Percentiles rank a stretch among this genome's conserved stretches.
Evolutionary conservation across 257 asterid species (phyloP).

Genomic region (Solanum verrucosum): DNA sequence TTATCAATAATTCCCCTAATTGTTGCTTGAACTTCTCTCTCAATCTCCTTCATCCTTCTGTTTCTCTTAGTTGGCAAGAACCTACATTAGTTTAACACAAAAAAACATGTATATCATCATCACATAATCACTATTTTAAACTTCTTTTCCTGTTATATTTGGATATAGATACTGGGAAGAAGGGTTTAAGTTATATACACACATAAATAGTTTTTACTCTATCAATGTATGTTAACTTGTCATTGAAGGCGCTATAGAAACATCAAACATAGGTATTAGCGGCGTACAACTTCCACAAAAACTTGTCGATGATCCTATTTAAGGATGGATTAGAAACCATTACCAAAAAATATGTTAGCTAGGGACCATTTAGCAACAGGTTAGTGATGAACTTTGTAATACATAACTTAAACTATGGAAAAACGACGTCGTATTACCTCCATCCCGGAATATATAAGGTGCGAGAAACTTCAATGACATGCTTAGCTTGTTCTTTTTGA

Average conservation of each 20-base stretch:
- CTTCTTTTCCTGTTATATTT: neutral
- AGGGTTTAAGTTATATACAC: neutral
- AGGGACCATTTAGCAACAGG: neutral
- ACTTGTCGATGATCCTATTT: neutral
- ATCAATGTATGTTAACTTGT: neutral
- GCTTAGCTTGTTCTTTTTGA: neutral
- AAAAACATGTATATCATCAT: neutral
- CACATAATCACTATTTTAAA: neutral
- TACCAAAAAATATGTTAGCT: neutral
- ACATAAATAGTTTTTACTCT: neutral
- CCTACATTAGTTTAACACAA: neutral
- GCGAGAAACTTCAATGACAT: neutral
- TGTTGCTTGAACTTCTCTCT: neutral
- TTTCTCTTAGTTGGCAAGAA: neutral
- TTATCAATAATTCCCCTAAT: neutral
- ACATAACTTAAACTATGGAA: neutral
- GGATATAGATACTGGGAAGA: neutral
- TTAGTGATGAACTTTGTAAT: neutral
- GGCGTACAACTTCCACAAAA: neutral
- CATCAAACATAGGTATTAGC: neutral
- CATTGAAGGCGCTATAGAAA: neutral
- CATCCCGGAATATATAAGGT: slow-evolving; percentile 25
- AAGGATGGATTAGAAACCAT: neutral
- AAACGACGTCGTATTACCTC: slow-evolving; percentile 12
- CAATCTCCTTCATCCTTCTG: neutral